These are phyloP conservation scores for Peronospora destructor DNA, from an alignment of 352 stramenopile genomes.

Conservation along the genomic window DNA sequence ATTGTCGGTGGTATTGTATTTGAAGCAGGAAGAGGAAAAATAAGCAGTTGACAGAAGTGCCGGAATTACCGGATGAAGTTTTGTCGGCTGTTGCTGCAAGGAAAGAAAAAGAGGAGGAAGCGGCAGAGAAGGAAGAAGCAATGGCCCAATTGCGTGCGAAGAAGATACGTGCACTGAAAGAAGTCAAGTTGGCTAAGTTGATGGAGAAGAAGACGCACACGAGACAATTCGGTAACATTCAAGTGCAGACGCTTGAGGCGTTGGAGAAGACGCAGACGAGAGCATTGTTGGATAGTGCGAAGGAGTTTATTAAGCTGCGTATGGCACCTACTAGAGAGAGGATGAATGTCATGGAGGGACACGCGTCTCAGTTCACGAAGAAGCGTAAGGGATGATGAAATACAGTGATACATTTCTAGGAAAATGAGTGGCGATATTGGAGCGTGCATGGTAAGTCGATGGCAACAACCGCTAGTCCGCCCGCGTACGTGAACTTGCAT, in stretches of 20 bases:
- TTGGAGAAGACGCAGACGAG: conserved; percentile 40
- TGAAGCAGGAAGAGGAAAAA: conserved; percentile 46
- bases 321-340: conserved; percentile 44
- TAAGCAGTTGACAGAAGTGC: conserved; percentile 27
- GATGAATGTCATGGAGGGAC: conserved; percentile 65
- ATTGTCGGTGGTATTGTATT: conserved; percentile 7
- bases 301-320: conserved; percentile 47
- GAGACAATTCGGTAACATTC: conserved; percentile 64
- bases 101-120: conserved; percentile 57
- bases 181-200: conserved; percentile 22
- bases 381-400: conserved; percentile 22
- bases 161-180: conserved; percentile 20
- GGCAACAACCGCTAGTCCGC: too few species aligned
- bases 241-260: conserved; percentile 60
- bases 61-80: conserved; percentile 56
- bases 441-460: too few species aligned
- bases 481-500: too few species aligned
- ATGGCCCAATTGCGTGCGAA: conserved; percentile 19
- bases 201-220: conserved; percentile 56
- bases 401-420: background rate
- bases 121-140: conserved; percentile 35
- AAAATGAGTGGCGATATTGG: too few species aligned
- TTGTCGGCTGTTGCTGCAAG: conserved; percentile 57
- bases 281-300: conserved; percentile 36
- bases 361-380: conserved; percentile 63